Conservation (phyloP, 768 basidiomycete genomes). For the Mycena rebaudengoi region DNA sequence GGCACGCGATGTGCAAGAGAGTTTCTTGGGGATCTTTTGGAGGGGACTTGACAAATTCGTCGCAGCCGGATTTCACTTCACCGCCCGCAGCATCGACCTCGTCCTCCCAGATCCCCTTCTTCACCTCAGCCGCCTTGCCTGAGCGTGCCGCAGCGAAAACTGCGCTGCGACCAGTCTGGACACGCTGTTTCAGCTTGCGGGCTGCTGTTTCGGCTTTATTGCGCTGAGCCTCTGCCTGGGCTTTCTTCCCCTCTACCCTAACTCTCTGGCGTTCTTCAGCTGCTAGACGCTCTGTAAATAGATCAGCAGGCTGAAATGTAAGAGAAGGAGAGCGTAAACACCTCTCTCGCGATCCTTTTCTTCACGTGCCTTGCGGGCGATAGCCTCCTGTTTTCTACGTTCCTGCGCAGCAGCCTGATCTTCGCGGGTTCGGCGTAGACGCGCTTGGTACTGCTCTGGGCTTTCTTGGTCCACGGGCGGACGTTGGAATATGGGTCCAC, state of each 20-base stretch:
- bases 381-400: slow-evolving; percentile 60
- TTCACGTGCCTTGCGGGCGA: slow-evolving; percentile 53
- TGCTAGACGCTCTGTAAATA: slow-evolving; percentile 55
- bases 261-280: slow-evolving; percentile 67
- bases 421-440: slow-evolving; percentile 57
- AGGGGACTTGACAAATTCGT: slow-evolving; percentile 52
- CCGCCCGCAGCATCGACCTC: slow-evolving; percentile 76
- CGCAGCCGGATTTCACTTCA: slow-evolving; percentile 67
- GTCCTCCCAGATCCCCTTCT: slow-evolving; percentile 74
- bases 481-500: slow-evolving; percentile 11
- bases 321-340: slow-evolving; percentile 32
- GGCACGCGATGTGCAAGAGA: slow-evolving; percentile 72
- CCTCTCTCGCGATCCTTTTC: slow-evolving; percentile 61
- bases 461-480: slow-evolving; percentile 44
- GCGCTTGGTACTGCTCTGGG: slow-evolving; percentile 60
- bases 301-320: neutral
- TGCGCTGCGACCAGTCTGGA: slow-evolving; percentile 65
- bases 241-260: slow-evolving; percentile 65
- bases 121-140: slow-evolving; percentile 61
- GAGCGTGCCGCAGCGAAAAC: slow-evolving; percentile 73
- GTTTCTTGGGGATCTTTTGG: slow-evolving; percentile 72
- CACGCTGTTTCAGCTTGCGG: slow-evolving; percentile 53
- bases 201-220: slow-evolving; percentile 59
- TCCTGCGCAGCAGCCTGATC: slow-evolving; percentile 63
- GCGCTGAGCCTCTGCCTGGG: slow-evolving; percentile 57